Conservation (phyloP, 495 filamentous ascomycete genomes). For the Achaetomiella virescens region DNA sequence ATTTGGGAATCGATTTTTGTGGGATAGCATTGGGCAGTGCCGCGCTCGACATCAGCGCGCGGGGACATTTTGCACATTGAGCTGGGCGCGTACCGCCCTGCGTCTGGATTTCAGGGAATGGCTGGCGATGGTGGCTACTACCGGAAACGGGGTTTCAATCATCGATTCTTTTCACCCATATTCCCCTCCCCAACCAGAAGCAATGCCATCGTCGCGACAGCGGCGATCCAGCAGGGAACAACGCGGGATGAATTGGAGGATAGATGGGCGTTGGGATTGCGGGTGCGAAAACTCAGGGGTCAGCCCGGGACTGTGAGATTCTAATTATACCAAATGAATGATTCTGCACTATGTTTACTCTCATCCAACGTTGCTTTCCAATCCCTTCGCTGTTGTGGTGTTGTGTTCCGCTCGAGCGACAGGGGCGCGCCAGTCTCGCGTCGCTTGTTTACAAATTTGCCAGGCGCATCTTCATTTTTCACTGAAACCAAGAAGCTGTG, state of each 20-base stretch:
- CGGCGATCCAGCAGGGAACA: background rate
- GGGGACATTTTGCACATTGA: slow-evolving; percentile 7
- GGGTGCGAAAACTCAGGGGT: background rate
- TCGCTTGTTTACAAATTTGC: slow-evolving; percentile 15
- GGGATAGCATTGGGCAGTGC: slow-evolving; percentile 13
- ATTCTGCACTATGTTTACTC: background rate
- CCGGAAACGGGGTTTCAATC: background rate
- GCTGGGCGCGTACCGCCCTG: background rate
- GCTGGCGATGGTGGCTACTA: too few relatives aligned
- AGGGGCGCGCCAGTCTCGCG: background rate
- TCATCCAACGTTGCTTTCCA: background rate
- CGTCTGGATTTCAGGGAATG: background rate
- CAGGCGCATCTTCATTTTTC: background rate
- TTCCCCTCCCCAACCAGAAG: background rate
- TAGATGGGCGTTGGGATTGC: background rate
- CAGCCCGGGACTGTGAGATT: slow-evolving; percentile 8
- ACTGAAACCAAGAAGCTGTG: too few relatives aligned
- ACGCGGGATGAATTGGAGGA: background rate
- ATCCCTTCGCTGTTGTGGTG: background rate
- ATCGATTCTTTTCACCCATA: background rate
- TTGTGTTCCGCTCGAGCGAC: background rate
- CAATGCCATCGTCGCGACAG: background rate
- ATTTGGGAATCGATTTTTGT: slow-evolving; percentile 7
- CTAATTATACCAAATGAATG: slow-evolving; percentile 25
- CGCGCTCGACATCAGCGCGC: slow-evolving; percentile 2